Percentiles rank a stretch among this genome's conserved stretches.
phyloP scores from a whole-genome alignment of 2,329 filamentous ascomycete species.

The Fusarium veterinarium region DNA sequence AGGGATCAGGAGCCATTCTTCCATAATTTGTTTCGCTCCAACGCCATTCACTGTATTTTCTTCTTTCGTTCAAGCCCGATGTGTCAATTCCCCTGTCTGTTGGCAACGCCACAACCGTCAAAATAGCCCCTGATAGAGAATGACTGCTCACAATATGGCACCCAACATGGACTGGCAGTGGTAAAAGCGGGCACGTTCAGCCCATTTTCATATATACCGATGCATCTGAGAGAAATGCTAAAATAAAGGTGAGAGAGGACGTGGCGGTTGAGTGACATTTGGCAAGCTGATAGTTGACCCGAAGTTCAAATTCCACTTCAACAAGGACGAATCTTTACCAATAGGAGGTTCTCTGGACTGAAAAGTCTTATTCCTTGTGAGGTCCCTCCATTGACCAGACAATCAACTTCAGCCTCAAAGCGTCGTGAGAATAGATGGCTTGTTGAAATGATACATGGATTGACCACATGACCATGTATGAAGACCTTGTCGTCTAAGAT shows the following conservation, averaged over 20 bases:
- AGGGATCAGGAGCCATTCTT: background rate
- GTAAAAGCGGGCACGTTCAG: background rate
- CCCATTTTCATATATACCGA: background rate
- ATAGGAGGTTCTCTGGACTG: background rate
- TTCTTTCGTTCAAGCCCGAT: background rate
- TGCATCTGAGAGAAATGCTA: background rate
- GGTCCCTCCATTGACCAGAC: accelerated
- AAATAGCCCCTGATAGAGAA: background rate
- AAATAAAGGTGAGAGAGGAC: background rate
- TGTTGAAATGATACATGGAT: background rate
- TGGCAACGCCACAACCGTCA: background rate
- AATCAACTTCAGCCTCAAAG: background rate
- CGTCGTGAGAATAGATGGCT: background rate
- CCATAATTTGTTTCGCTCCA: background rate
- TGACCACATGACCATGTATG: background rate
- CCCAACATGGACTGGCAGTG: background rate
- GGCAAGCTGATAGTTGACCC: background rate
- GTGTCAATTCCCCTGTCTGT: background rate
- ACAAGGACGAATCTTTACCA: background rate
- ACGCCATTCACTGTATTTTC: background rate
- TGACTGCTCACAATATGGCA: background rate
- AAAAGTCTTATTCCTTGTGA: background rate
- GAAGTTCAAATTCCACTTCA: background rate
- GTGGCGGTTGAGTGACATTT: background rate
- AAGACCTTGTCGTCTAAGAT: background rate